Base-by-base conservation (phyloP, 2,329 filamentous ascomycete species). In the Xylaria sp. region DNA sequence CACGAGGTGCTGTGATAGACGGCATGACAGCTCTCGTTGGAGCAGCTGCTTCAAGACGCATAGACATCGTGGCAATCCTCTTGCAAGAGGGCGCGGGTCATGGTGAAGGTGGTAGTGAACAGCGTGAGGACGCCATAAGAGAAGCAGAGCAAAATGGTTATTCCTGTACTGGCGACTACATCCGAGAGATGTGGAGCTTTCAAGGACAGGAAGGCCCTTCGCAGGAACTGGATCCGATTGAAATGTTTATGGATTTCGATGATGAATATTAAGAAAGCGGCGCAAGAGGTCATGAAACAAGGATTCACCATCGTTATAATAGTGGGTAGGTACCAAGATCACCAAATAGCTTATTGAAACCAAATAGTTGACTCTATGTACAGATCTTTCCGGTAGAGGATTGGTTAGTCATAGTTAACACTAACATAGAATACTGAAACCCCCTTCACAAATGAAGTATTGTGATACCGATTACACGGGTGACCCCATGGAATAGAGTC, bases 21-120 rank as follows among this genome's bases (percentile, higher is more conserved):
- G 48, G 48, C 5, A 51, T 51, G 48, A 51, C 48, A 51, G 48
- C 48, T 16, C 48, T 51, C 23, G 48, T 51, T 16, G 48, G 48
- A 3, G 48, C 48, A 10, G 48, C 48, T 3, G 8, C 25, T 27
- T 13, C 1, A 6, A 23, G 48, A 13, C 48, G 48, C 16, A 12
- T 51, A 51, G 48, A 51, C 48, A 51, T 51, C 10, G 48, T 51
- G 48, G 21, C 48, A 21, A 25, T 51, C 21, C 48, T 51, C 12
- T 51, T 51, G 48, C 27, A 51, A 1, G 16, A 25, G 21, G 48
- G 48, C 13, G 48, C 48, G 8, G 48, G 21, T 27, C 21, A 23
- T 3, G 48, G 25, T 25, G 48, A 51, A 51, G 23, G 27, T 21
- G n/a, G 44, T 8, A 27, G 23, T 27, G 3, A 16, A 13, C 23